Evolutionary conservation across 2,329 filamentous ascomycete species (phyloP).

Genomic region (Trichoderma sp.): DNA sequence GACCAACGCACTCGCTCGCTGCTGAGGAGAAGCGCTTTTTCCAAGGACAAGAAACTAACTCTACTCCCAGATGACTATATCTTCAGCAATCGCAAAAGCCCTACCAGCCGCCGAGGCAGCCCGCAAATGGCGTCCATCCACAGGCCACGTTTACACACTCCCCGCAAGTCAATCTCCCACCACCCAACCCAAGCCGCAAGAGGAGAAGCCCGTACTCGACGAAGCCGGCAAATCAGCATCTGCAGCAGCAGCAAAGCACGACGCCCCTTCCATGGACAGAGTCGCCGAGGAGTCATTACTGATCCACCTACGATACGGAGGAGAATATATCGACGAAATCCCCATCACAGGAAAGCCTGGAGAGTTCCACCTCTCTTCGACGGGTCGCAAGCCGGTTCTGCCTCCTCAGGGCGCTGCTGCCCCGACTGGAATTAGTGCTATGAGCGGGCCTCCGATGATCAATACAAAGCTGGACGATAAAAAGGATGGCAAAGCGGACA

Average conservation of each 20-base stretch:
- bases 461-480: constrained; percentile 48
- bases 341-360: constrained; percentile 67
- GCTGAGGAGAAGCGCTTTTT: not conserved
- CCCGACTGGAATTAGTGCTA: constrained; percentile 39
- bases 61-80: constrained; percentile 53
- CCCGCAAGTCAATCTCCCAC: constrained; percentile 36
- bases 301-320: constrained; percentile 60
- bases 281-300: constrained; percentile 60
- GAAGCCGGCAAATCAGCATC: constrained; percentile 38
- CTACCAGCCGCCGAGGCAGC: constrained; percentile 54
- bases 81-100: constrained; percentile 55
- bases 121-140: constrained; percentile 57
- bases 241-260: constrained; percentile 42
- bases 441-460: constrained; percentile 40
- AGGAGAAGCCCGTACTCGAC: constrained; percentile 48
- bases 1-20: not conserved
- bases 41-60: not conserved
- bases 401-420: constrained; percentile 37
- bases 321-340: constrained; percentile 68
- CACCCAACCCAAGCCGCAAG: constrained; percentile 36
- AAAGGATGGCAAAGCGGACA: constrained; percentile 50
- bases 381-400: constrained; percentile 52
- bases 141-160: constrained; percentile 54
- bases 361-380: constrained; percentile 65
- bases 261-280: constrained; percentile 46